phyloP scores from a whole-genome alignment of 1,284 basidiomycete genomes.

The Hortiboletus rubellus region DNA sequence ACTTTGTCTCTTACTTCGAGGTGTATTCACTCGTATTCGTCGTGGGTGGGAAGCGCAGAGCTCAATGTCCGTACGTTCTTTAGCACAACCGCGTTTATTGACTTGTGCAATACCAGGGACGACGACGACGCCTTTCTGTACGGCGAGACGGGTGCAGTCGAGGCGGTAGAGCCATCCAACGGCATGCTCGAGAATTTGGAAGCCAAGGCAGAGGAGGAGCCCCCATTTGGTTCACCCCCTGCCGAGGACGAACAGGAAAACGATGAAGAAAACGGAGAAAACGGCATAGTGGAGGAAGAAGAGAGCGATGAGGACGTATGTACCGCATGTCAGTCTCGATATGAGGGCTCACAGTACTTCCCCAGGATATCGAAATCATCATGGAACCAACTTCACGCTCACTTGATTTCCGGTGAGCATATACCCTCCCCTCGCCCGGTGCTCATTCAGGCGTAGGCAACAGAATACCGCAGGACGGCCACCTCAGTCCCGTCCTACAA shows the following conservation, averaged over 20 bases:
- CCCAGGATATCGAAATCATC: slow-evolving; percentile 76
- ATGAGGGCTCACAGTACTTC: slow-evolving; percentile 7
- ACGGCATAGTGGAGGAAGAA: slow-evolving; percentile 31
- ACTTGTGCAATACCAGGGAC: slow-evolving; percentile 42
- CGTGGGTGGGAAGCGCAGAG: slow-evolving; percentile 22
- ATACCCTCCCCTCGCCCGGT: background rate
- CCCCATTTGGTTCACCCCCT: slow-evolving; percentile 28
- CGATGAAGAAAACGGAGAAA: slow-evolving; percentile 36
- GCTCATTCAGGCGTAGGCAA: slow-evolving; percentile 23
- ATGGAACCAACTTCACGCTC: slow-evolving; percentile 70
- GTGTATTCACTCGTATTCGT: slow-evolving; percentile 21
- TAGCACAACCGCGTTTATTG: slow-evolving; percentile 25
- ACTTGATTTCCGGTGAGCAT: slow-evolving; percentile 66
- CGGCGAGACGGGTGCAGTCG: slow-evolving; percentile 51
- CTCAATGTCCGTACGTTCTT: slow-evolving; percentile 33
- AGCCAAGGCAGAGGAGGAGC: slow-evolving; percentile 42
- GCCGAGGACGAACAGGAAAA: slow-evolving; percentile 34
- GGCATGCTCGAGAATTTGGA: slow-evolving; percentile 50
- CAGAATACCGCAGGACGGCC: slow-evolving; percentile 31
- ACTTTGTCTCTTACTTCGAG: slow-evolving; percentile 28
- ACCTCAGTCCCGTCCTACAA: slow-evolving; percentile 25
- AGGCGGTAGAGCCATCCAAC: slow-evolving; percentile 45
- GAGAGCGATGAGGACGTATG: slow-evolving; percentile 49
- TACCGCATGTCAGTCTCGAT: background rate
- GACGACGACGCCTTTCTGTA: slow-evolving; percentile 79